Evolutionary conservation across 208 protist genomes (phyloP), one percentile per base, ranked within the genome.

Genomic region (Trypanosoma lewisi): DNA sequence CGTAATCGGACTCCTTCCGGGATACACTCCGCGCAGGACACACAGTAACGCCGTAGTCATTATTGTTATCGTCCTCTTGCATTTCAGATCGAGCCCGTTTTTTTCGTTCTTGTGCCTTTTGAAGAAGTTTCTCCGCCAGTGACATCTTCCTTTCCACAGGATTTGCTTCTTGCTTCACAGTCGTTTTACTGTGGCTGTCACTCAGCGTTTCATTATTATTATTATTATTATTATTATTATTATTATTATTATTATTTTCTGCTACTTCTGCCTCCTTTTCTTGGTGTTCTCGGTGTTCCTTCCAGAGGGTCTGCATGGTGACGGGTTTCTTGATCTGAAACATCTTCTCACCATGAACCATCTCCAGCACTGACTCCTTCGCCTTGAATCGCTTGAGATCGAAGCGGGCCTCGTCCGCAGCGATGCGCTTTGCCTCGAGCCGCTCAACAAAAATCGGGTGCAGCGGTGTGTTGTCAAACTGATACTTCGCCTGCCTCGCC

Each of bases 381-480:
- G 85, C 67, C 70, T 93, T 93, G 57, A 93, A 94, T 8, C 75
- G 70, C 62, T 85, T 81, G 30, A 94, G 67, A 56, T 89, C 85
- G 23, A 89, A 78, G 11, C 82, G 79, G 0, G 79, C 87, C 52
- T 75, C 70, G 44, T 91, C 89, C 21, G 91, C 89, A 19, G 49
- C 73, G 23, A 94, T 65, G 28, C 73, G 73, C 27, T 75, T 80
- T 42, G 61, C 49, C 48, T 75, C 83, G 19, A 96, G 41, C 2
- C 59, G 41, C 23, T 92, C 82, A 12, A 93, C 41, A 74, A 95
- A 65, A 74, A 97, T 83, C 2, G 91, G 91, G 65, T 97, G 91
- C 6, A 94, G 48, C 0, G 89, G 84, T 9, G 75, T 90, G 33
- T 77, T 69, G 49, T 93, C 89, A 50, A 91, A 92, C 47, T 77